Base-by-base conservation (phyloP, 2,329 filamentous ascomycete species). In the Colletotrichum incanum region DNA sequence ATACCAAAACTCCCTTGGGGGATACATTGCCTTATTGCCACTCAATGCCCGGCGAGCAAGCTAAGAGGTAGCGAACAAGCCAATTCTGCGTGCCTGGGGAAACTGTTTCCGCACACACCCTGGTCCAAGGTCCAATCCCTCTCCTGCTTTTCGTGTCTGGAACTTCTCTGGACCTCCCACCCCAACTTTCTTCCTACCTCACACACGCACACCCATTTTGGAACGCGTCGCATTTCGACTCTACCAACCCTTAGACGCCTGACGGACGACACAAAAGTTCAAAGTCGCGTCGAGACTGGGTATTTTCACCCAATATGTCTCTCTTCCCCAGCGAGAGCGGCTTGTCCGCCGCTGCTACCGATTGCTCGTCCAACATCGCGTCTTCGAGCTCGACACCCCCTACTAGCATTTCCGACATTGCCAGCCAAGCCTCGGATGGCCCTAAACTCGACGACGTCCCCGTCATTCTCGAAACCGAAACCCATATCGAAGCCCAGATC, bases 301-400 rank as follows among this genome's bases (percentile, higher is more conserved):
- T 52, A 65, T 50, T 59, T 47, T 18, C 18, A 43, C 73, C 74
- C 82, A 82, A 79, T 74, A 79, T 81, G 64, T 74, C 71, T 68
- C 71, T 76, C 50, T 71, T 73, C 11, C 67, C 75, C 2, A 72
- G 71, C 59, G 82, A 83, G 66, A 78, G 76, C 77, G 79, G 77
- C 77, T 78, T 81, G 72, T 77, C 74, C 43, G 74, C 70, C 43
- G 63, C 74, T 52, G 77, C 80, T 65, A 79, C 80, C 65, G 85
- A 86, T 71, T 81, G 80, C 55, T 86, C 85, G 62, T 86, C 84
- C 77, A 81, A 88, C 76, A 83, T 87, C 84, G 87, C 87, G 84
- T 89, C 88, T 61, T 83, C 86, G 34, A 87, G 84, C 76, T 92
- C 89, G 26, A 93, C 92, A 69, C 91, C 92, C 58, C 90, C 91